phyloP scores from a whole-genome alignment of 306 rosid species.

The Benincasa hispida region DNA sequence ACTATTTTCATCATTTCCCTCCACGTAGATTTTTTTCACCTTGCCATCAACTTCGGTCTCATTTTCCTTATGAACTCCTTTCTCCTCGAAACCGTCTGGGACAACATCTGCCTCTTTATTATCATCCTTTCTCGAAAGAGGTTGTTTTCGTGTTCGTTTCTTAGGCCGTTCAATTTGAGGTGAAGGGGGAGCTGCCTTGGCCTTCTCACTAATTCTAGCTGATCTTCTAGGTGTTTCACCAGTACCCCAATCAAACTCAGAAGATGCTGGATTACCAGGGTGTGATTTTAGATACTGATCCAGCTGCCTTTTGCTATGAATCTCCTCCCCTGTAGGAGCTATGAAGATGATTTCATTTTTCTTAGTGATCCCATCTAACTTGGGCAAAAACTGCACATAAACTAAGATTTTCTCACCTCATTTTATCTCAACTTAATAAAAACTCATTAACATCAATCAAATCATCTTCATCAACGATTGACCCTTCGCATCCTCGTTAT shows the following conservation, averaged over 20 bases:
- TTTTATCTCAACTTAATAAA: not conserved
- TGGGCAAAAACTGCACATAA: not conserved
- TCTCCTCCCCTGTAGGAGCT: slow-evolving; percentile 80
- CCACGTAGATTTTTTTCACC: not conserved
- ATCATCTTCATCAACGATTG: not conserved
- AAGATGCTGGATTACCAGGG: slow-evolving; percentile 55
- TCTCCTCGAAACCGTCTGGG: not conserved
- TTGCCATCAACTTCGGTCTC: not conserved
- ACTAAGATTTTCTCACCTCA: not conserved
- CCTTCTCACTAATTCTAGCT: slow-evolving; percentile 47
- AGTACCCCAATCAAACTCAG: slow-evolving; percentile 83
- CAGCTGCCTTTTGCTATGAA: slow-evolving; percentile 50
- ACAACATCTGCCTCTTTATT: not conserved
- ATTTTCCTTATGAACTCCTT: not conserved
- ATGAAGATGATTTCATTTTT: slow-evolving; percentile 67
- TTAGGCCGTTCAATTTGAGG: not conserved
- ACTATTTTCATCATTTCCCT: not conserved
- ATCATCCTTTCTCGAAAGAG: not conserved
- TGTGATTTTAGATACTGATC: slow-evolving; percentile 79
- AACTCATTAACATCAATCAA: not conserved
- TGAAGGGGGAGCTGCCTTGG: not conserved
- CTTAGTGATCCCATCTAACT: slow-evolving; percentile 12
- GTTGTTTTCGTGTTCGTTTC: not conserved
- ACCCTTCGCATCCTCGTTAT: not conserved
- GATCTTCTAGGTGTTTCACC: slow-evolving; percentile 89